Evolutionary conservation across 495 filamentous ascomycete species (phyloP).

Genomic region (Penicillium chermesinum): DNA sequence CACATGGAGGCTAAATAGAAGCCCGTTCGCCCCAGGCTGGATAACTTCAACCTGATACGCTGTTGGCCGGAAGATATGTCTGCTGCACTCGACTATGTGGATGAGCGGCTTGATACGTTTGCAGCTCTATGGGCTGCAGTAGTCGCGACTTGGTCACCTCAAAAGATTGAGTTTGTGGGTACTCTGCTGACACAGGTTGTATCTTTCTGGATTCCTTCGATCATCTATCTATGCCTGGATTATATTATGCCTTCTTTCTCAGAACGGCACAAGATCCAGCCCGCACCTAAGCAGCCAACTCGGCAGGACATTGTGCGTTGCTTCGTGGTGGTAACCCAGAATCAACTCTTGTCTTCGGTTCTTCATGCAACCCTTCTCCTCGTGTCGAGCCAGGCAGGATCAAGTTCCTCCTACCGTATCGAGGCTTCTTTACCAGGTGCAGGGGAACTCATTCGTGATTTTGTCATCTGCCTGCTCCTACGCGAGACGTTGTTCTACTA

Average conservation of each 20-base stretch:
- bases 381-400: conserved; percentile 11
- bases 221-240: conserved; percentile 41
- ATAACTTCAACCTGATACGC: background rate
- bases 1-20: background rate
- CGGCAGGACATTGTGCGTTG: conserved; percentile 41
- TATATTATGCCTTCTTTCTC: conserved; percentile 42
- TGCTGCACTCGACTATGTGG: background rate
- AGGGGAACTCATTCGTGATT: conserved; percentile 33
- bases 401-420: conserved; percentile 29
- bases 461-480: conserved; percentile 40
- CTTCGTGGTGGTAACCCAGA: conserved; percentile 37
- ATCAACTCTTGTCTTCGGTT: conserved; percentile 40
- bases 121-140: conserved; percentile 24
- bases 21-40: background rate
- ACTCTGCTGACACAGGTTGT: conserved; percentile 42
- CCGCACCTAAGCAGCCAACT: conserved; percentile 45
- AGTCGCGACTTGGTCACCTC: conserved; percentile 21
- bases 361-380: conserved; percentile 32
- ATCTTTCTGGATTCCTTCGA: conserved; percentile 48
- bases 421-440: conserved; percentile 27
- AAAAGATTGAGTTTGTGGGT: conserved; percentile 40
- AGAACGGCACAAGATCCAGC: conserved; percentile 52
- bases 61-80: conserved; percentile 1
- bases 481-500: conserved; percentile 55
- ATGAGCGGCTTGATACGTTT: background rate